These are phyloP conservation scores for Lactarius sp. DNA, from an alignment of 768 basidiomycete species.

Conservation along the genomic window DNA sequence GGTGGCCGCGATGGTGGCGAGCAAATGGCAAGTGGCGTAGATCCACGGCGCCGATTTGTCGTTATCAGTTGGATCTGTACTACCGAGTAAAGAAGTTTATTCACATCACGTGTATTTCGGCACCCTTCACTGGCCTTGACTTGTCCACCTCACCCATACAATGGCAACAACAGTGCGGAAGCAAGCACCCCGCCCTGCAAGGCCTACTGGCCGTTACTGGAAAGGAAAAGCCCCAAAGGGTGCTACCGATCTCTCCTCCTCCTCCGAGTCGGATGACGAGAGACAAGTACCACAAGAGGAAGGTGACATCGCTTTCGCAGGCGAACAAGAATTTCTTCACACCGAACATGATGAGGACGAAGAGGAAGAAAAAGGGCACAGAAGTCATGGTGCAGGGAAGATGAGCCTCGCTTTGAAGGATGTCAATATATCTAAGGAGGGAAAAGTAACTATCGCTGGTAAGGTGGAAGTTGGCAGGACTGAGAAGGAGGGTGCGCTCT, in stretches of 20 bases:
- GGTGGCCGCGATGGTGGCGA: not conserved
- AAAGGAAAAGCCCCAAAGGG: slow-evolving; percentile 87
- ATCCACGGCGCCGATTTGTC: not conserved
- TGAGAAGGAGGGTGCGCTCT: slow-evolving; percentile 39
- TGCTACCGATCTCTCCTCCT: slow-evolving; percentile 50
- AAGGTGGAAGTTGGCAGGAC: slow-evolving; percentile 76
- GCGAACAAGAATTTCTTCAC: slow-evolving; percentile 47
- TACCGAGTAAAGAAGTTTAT: not conserved
- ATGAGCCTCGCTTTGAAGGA: slow-evolving; percentile 76
- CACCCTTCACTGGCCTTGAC: not conserved
- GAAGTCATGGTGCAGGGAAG: slow-evolving; percentile 28
- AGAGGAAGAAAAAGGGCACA: slow-evolving; percentile 34
- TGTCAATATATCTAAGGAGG: slow-evolving; percentile 75
- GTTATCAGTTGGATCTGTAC: not conserved
- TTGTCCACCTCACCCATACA: not conserved
- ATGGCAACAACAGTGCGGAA: slow-evolving; percentile 42
- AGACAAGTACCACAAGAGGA: slow-evolving; percentile 39
- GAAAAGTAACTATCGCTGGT: slow-evolving; percentile 76
- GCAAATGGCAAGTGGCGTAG: slow-evolving; percentile 4
- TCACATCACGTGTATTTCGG: slow-evolving; percentile 4
- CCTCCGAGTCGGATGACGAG: slow-evolving; percentile 49
- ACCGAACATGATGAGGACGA: slow-evolving; percentile 44
- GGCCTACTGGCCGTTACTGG: slow-evolving; percentile 83
- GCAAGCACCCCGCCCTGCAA: slow-evolving; percentile 70
- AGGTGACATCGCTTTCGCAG: slow-evolving; percentile 53